Base-by-base conservation (phyloP, 1,284 basidiomycete genomes). In the Sphaerobolus stellatus region DNA sequence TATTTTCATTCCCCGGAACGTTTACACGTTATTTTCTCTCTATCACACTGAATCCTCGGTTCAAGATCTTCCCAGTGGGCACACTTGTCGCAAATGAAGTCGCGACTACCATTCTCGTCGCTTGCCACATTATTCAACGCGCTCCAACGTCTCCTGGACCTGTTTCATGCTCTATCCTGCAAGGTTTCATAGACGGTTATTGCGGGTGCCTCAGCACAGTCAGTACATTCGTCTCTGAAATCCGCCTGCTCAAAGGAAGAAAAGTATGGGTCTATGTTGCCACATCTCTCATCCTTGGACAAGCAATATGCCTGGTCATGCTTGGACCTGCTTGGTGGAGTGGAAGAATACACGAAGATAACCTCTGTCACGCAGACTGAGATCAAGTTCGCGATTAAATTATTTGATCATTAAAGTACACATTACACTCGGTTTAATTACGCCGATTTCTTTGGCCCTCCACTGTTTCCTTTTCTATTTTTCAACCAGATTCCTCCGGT, bases 141-240 rank as follows among this genome's bases (percentile, higher is more conserved):
- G 69, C 79, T 3, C 63, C 67, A 0, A 61, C 65, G 11, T 40
- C 30, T 29, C 52, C 52, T 4, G 58, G 63, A 22, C 75, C 78
- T 2, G 71, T 77, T 18, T 79, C 79, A 2, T 97, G 94, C 65
- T 79, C 82, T 34, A 75, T 91, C 18, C 69, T 96, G 45, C 85
- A 90, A 66, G 93, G 91, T 1, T 72, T 99, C 27, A 77, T 80
- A 30, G 91, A 98, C 65, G 97, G 97, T 2, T 98, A 94, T 66
- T 98, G 95, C 66, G 97, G 95, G 7, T 94, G 93, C 71, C 75
- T 99, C 60, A 95, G 89, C 4, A 99, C 97, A 0, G 81, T 99
- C 58, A 94, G 91, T 71, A 99, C 95, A 11, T 96, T 98, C 67
- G 88, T 85, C 2, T 86, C 87, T 3, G 97, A 99, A 68, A 71